phyloP scores from a whole-genome alignment of 2,329 filamentous ascomycete genomes.

The Colletotrichum lupini region DNA sequence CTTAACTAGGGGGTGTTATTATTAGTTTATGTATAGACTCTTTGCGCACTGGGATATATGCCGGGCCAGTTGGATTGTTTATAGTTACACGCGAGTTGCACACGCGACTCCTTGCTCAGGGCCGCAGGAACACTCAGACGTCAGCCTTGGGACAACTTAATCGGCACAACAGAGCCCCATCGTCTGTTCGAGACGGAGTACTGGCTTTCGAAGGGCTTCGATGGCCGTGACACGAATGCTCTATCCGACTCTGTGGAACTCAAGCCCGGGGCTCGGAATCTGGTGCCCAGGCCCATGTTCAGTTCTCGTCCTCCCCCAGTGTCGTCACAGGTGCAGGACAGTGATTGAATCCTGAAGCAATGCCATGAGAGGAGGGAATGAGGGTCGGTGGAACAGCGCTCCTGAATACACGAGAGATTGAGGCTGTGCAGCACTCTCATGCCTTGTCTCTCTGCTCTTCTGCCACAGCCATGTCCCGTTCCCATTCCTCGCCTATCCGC shows the following conservation, averaged over 20 bases:
- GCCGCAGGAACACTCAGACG: not conserved
- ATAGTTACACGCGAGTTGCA: not conserved
- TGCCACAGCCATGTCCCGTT: not conserved
- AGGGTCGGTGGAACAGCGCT: slow-evolving; percentile 4
- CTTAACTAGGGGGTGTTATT: no score
- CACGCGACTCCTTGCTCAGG: slow-evolving; percentile 4
- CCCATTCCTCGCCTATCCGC: slow-evolving; percentile 1
- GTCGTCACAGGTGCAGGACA: slow-evolving; percentile 11
- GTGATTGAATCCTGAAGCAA: not conserved
- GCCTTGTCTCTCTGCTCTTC: slow-evolving; percentile 7
- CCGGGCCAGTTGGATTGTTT: not conserved
- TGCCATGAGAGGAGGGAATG: slow-evolving; percentile 14
- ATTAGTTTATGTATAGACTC: no score
- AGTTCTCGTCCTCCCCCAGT: slow-evolving; percentile 8
- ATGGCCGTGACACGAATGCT: not conserved
- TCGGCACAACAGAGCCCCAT: not conserved
- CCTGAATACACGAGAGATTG: slow-evolving; percentile 16
- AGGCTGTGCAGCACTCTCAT: slow-evolving; percentile 22
- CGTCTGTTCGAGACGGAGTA: not conserved
- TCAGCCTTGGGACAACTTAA: not conserved
- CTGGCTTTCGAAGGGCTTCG: not conserved
- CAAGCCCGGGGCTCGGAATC: not conserved
- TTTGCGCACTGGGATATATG: not conserved
- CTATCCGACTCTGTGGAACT: slow-evolving; percentile 13
- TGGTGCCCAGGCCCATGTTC: not conserved